These are phyloP conservation scores for Metschnikowia aberdeeniae DNA, from an alignment of 805 yeast species.

Conservation along the genomic window DNA sequence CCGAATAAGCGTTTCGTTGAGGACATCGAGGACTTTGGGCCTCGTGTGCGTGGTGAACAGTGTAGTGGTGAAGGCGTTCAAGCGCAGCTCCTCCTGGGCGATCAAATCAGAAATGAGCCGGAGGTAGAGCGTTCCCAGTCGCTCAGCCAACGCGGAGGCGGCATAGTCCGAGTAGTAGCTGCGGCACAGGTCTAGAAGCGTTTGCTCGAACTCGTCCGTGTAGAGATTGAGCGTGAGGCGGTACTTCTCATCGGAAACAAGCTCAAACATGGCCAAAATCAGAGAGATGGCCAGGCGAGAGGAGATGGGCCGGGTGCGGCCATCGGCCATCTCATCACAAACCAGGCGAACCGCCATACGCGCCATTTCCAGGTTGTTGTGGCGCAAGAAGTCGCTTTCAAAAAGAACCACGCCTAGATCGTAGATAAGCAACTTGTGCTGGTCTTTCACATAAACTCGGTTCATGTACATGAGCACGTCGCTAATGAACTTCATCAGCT, in stretches of 20 bases:
- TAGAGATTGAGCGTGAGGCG: conserved; percentile 48
- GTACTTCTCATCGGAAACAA: conserved; percentile 44
- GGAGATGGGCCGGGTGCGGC: conserved; percentile 12
- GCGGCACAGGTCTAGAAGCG: conserved; percentile 50
- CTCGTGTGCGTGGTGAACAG: conserved; percentile 35
- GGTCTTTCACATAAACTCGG: conserved; percentile 74
- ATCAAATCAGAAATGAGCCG: conserved; percentile 49
- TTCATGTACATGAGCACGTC: conserved; percentile 86
- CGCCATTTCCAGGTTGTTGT: conserved; percentile 49
- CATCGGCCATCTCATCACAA: conserved; percentile 47
- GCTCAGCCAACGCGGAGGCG: conserved; percentile 36
- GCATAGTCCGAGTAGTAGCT: conserved; percentile 51
- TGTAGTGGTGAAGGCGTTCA: conserved; percentile 35
- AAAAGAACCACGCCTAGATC: conserved; percentile 73
- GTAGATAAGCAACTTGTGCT: conserved; percentile 57
- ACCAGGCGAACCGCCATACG: conserved; percentile 44
- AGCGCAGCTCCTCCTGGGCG: conserved; percentile 57
- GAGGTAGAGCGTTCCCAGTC: conserved; percentile 52
- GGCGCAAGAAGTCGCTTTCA: conserved; percentile 54
- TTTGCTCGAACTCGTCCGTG: conserved; percentile 61
- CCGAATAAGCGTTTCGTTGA: conserved; percentile 57
- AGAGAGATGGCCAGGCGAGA: conserved; percentile 59
- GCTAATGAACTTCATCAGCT: conserved; percentile 71
- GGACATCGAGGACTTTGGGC: conserved; percentile 50
- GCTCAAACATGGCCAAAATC: conserved; percentile 66